These are phyloP conservation scores for Pleurozium schreberi DNA, from an alignment of 225 moss, liverwort and hornwort genomes.

Conservation along the genomic window DNA sequence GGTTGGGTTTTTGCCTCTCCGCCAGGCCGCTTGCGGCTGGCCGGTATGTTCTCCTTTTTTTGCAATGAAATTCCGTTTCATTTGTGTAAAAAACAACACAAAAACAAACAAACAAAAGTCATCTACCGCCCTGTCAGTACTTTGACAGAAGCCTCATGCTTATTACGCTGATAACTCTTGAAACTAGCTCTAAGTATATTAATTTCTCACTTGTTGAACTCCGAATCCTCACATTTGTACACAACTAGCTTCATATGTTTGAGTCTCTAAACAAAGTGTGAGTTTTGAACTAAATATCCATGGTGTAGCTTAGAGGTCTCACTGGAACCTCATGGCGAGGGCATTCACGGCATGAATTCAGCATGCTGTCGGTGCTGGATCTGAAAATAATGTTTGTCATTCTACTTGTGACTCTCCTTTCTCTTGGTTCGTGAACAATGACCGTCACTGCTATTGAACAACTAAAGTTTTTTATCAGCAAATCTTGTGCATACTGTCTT, in stretches of 20 bases:
- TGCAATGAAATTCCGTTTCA: no score
- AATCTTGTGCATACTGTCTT: background rate
- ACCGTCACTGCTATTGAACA: background rate
- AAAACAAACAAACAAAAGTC: no score
- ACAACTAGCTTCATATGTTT: no score
- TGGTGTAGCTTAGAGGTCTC: no score
- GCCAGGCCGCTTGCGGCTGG: no score
- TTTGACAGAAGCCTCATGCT: background rate
- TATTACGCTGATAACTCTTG: background rate
- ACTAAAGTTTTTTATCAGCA: no score
- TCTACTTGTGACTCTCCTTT: background rate
- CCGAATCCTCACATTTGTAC: background rate
- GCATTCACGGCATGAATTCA: background rate
- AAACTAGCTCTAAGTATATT: no score
- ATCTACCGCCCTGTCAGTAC: background rate
- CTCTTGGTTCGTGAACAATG: background rate
- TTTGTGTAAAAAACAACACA: no score
- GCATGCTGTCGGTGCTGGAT: background rate
- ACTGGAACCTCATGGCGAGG: background rate
- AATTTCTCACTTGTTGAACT: background rate
- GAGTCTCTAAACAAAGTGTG: no score
- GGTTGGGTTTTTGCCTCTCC: no score
- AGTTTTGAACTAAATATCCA: background rate
- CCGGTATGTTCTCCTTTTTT: no score
- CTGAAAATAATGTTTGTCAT: background rate